Conservation (phyloP, 2,329 filamentous ascomycete genomes). For the Aspergillaceae sp. region DNA sequence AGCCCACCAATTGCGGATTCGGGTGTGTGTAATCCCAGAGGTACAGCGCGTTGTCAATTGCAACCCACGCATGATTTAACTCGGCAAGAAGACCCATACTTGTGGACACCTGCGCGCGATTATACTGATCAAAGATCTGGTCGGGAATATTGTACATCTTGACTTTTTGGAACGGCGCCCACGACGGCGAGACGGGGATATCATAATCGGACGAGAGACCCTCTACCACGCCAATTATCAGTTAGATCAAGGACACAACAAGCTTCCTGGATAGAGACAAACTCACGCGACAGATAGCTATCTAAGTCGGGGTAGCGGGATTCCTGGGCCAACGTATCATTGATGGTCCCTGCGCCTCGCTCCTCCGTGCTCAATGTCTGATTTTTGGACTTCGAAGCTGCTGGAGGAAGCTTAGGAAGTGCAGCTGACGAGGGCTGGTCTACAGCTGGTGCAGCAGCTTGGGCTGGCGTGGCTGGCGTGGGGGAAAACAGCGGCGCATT, state of each 20-base stretch:
- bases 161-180: slow-evolving; percentile 82
- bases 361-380: slow-evolving; percentile 59
- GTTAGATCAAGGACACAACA: slow-evolving; percentile 17
- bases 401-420: slow-evolving; percentile 28
- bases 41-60: slow-evolving; percentile 91
- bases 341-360: slow-evolving; percentile 75
- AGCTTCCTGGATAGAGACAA: not conserved
- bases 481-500: slow-evolving; percentile 29
- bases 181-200: slow-evolving; percentile 57
- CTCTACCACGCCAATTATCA: slow-evolving; percentile 45
- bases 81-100: slow-evolving; percentile 92
- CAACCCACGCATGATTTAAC: slow-evolving; percentile 89
- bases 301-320: slow-evolving; percentile 81
- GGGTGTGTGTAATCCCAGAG: slow-evolving; percentile 95
- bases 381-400: slow-evolving; percentile 36
- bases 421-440: slow-evolving; percentile 22
- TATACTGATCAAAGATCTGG: slow-evolving; percentile 84
- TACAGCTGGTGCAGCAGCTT: slow-evolving; percentile 14
- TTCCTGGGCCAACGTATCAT: slow-evolving; percentile 66
- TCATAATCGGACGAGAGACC: slow-evolving; percentile 91
- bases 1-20: slow-evolving; percentile 85
- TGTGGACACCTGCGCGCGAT: slow-evolving; percentile 77
- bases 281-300: slow-evolving; percentile 77
- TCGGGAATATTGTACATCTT: slow-evolving; percentile 87
- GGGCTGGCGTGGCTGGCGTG: slow-evolving; percentile 17